Evolutionary conservation across 2,329 filamentous ascomycete genomes (phyloP).

Genomic region (Ascosphaera apis): DNA sequence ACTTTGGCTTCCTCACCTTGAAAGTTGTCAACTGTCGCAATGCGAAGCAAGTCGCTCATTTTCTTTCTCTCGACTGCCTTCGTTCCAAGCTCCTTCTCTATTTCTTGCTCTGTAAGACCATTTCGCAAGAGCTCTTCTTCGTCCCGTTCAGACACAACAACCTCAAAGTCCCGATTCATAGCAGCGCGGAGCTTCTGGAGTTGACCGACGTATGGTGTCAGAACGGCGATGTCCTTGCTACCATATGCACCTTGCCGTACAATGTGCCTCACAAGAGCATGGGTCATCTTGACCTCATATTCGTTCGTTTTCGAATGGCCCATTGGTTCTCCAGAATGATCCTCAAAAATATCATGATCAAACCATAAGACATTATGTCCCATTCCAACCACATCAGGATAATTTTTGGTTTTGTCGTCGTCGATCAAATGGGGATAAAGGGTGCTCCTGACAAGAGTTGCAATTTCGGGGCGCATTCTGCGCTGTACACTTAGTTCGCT

Average conservation of each 20-base stretch:
- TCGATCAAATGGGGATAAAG: conserved; percentile 42
- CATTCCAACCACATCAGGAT: conserved; percentile 32
- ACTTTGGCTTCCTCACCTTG: conserved; percentile 16
- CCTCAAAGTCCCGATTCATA: conserved; percentile 27
- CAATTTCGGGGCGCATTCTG: conserved; percentile 47
- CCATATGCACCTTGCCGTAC: conserved; percentile 43
- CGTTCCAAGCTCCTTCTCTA: conserved; percentile 6
- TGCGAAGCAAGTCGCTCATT: conserved; percentile 9
- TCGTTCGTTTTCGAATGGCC: conserved; percentile 36
- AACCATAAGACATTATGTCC: conserved; percentile 39
- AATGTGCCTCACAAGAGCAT: conserved; percentile 42
- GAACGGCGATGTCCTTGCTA: conserved; percentile 40
- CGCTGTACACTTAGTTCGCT: conserved; percentile 38
- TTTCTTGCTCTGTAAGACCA: conserved; percentile 12
- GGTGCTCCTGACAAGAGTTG: conserved; percentile 30
- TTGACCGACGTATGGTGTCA: conserved; percentile 38
- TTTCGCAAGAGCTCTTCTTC: conserved; percentile 26
- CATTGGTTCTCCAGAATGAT: conserved; percentile 24
- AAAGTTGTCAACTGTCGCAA: conserved; percentile 14
- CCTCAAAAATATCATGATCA: conserved; percentile 36
- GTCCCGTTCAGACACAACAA: conserved; percentile 43
- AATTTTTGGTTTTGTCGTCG: conserved; percentile 23
- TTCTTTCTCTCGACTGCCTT: conserved; percentile 4
- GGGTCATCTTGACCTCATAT: conserved; percentile 42
- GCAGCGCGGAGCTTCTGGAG: conserved; percentile 22